Evolutionary conservation across 345 rosid genomes (phyloP), one percentile per base, ranked within the genome.

Genomic region (Hibiscus syriacus): DNA sequence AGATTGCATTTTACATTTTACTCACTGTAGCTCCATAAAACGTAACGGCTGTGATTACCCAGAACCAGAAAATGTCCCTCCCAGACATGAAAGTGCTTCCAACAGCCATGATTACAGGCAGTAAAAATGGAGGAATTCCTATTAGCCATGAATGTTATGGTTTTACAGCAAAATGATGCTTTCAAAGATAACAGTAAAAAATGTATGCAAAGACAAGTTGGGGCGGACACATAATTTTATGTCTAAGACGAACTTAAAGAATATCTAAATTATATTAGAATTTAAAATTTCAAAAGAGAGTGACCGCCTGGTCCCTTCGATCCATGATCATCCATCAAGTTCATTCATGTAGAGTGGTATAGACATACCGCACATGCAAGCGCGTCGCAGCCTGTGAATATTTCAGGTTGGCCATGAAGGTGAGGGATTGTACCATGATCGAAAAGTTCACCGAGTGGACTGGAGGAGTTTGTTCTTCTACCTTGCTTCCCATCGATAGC

Each of bases 401-500:
- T 11, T 48, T 65, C 67, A 34, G 34, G 52, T 70, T 67, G 10
- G 58, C 26, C 65, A 56, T 49, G 63, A 13, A 66, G 20, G 4
- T 10, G 23, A 19, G 71, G 59, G 67, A 13, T 3, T 1, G 4
- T 43, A 64, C 36, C 99, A 71, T 91, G 97, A 72, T 94, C 96
- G 73, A 89, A 91, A 67, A 94, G 98, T 81, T 94, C 97, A 68
- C 96, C 96, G 48, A 94, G 69, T 65, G 99, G 98, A 71, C 98
- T 91, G 29, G 90, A 80, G 7, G 98, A 94, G 70, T 78, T 89
- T 17, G 98, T 94, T 72, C 98, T 77, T 9, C 98, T 79, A 16
- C 97, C 98, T 90, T 95, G 99, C 74, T 95, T 95, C 48, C 99
- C 99, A 76, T 92, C 99, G 75, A 95, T 87, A 66, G 92, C 96